A percentile compares a stretch with the other conserved stretches of the same genome.
Evolutionary conservation across 2,329 filamentous ascomycete genomes (phyloP).

Genomic region (Aspergillus brasiliensis): DNA sequence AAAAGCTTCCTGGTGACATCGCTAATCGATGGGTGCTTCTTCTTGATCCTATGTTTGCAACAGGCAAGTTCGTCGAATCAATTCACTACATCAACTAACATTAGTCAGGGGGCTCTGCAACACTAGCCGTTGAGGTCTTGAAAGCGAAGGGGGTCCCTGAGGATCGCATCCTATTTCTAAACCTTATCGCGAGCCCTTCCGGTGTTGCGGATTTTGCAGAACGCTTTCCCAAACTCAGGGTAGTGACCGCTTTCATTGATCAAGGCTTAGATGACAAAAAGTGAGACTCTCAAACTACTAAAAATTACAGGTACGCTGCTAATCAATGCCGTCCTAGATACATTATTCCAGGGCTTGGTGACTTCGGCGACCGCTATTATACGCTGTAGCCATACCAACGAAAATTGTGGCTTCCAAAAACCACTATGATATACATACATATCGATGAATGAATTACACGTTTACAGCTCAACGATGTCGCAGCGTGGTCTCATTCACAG

Average conservation of each 20-base stretch:
- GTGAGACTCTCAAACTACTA: conserved; percentile 57
- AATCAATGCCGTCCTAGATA: conserved; percentile 62
- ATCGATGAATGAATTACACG: neutral
- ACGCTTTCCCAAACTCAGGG: conserved; percentile 83
- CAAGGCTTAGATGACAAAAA: conserved; percentile 97
- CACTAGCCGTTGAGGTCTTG: conserved; percentile 94
- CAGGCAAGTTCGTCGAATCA: conserved; percentile 59
- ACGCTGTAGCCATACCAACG: conserved; percentile 64
- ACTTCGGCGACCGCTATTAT: conserved; percentile 96
- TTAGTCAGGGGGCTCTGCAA: conserved; percentile 78
- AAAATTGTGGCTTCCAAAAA: neutral
- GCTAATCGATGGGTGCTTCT: conserved; percentile 88
- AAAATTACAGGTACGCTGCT: conserved; percentile 1
- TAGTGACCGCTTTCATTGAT: conserved; percentile 95
- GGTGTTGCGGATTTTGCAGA: conserved; percentile 86
- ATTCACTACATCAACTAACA: conserved; percentile 4
- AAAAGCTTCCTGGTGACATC: conserved; percentile 95
- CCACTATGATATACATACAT: neutral
- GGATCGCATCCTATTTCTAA: conserved; percentile 92
- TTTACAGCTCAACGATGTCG: neutral
- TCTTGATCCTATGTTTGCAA: conserved; percentile 98
- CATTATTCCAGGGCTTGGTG: conserved; percentile 89
- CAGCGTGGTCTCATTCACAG: neutral
- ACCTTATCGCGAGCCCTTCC: conserved; percentile 95
- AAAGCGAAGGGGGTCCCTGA: conserved; percentile 89